These are phyloP conservation scores for Fomitopsis palustris DNA, from an alignment of 1,284 basidiomycete genomes.

Conservation along the genomic window DNA sequence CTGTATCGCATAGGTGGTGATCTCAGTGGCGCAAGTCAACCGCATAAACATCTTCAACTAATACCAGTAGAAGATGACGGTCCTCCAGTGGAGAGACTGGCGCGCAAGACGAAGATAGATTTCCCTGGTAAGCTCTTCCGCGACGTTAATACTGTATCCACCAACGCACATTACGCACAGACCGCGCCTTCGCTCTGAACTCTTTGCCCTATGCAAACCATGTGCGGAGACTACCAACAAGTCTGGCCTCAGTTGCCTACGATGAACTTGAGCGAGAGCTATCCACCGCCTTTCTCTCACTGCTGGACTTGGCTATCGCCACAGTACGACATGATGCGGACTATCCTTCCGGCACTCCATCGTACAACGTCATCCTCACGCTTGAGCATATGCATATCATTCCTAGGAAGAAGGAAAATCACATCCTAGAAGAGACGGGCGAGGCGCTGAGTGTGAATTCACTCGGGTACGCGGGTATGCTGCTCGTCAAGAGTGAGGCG, in stretches of 20 bases:
- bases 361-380: slow-evolving; percentile 84
- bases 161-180: slow-evolving; percentile 37
- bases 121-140: slow-evolving; percentile 42
- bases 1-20: slow-evolving; percentile 53
- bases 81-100: slow-evolving; percentile 73
- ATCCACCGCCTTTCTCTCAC: slow-evolving; percentile 63
- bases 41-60: slow-evolving; percentile 86
- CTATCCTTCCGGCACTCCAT: slow-evolving; percentile 59
- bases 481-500: slow-evolving; percentile 76
- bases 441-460: slow-evolving; percentile 71
- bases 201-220: slow-evolving; percentile 78
- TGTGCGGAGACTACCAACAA: slow-evolving; percentile 59
- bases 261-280: slow-evolving; percentile 54
- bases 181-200: slow-evolving; percentile 67
- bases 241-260: slow-evolving; percentile 41
- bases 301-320: slow-evolving; percentile 78
- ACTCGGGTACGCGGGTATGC: slow-evolving; percentile 83
- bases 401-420: slow-evolving; percentile 62
- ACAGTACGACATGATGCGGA: slow-evolving; percentile 64
- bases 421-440: slow-evolving; percentile 47
- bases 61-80: slow-evolving; percentile 61
- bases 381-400: slow-evolving; percentile 81
- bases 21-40: slow-evolving; percentile 82
- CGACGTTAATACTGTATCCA: not conserved
- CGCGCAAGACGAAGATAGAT: slow-evolving; percentile 55